Conservation (phyloP, 371 early-diverging fungal genomes). For the Mortierella sp. region DNA sequence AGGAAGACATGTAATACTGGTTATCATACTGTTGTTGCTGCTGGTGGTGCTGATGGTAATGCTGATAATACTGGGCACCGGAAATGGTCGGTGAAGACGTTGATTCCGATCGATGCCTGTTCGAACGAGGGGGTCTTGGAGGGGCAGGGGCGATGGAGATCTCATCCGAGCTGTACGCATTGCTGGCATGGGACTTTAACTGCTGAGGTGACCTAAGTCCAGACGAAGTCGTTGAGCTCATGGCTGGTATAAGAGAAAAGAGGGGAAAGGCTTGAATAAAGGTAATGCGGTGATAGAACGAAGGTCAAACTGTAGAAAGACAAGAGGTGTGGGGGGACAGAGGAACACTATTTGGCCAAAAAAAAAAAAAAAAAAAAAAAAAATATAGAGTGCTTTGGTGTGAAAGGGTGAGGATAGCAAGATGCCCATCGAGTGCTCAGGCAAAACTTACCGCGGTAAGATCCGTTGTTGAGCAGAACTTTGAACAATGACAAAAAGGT, state of each 20-base stretch:
- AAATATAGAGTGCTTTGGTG: no score
- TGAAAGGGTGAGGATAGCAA: no score
- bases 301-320: no score
- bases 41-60: constrained; percentile 22
- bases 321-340: neutral
- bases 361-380: no score
- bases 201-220: constrained; percentile 37
- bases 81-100: constrained; percentile 29
- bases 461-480: no score
- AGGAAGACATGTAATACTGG: constrained; percentile 30
- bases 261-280: neutral
- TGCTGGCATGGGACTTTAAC: constrained; percentile 3
- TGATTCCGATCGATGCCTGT: constrained; percentile 27
- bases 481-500: no score
- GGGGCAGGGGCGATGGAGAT: constrained; percentile 17
- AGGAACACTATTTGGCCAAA: no score
- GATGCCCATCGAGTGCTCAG: no score
- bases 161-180: constrained; percentile 37
- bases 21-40: constrained; percentile 23
- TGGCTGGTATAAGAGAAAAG: constrained; percentile 1
- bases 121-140: constrained; percentile 35
- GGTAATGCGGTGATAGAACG: neutral
- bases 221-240: constrained; percentile 19
- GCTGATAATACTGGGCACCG: constrained; percentile 30
- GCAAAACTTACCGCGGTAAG: no score